Percentiles rank a stretch among this genome's conserved stretches.
Conservation (phyloP, 1,284 basidiomycete species). For the Stereum hirsutum region DNA sequence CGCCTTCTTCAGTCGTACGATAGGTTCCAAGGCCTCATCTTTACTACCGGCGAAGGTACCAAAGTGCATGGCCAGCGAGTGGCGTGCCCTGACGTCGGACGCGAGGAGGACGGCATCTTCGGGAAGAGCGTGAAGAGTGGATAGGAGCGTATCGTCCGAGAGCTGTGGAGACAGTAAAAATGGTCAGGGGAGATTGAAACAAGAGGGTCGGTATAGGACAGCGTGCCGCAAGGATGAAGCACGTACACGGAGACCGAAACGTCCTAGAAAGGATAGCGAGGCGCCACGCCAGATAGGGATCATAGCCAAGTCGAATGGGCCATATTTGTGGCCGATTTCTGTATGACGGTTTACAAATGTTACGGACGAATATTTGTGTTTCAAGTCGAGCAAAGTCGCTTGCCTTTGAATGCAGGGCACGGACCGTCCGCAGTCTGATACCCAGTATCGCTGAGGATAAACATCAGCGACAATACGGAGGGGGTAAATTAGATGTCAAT, state of each 20-base stretch:
- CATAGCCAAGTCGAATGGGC: conserved; percentile 24
- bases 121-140: conserved; percentile 17
- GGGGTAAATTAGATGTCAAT: neutral
- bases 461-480: neutral
- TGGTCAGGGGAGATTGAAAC: neutral
- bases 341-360: neutral
- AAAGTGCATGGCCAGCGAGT: conserved; percentile 30
- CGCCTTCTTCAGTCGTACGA: conserved; percentile 21
- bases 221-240: neutral
- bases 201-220: neutral
- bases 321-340: conserved; percentile 25
- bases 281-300: conserved; percentile 27
- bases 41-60: conserved; percentile 28
- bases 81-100: conserved; percentile 22
- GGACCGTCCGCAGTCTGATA: conserved; percentile 20
- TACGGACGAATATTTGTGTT: neutral
- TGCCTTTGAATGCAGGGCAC: conserved; percentile 22
- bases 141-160: conserved; percentile 7
- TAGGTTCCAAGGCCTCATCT: conserved; percentile 25
- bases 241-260: conserved; percentile 20
- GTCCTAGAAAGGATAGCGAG: conserved; percentile 19
- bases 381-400: neutral
- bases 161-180: too few species aligned
- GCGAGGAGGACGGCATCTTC: conserved; percentile 16
- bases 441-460: conserved; percentile 19